Percentiles rank a stretch among this genome's conserved stretches.
Conservation (phyloP, 2,329 filamentous ascomycete genomes). For the Cladosporium sp. region DNA sequence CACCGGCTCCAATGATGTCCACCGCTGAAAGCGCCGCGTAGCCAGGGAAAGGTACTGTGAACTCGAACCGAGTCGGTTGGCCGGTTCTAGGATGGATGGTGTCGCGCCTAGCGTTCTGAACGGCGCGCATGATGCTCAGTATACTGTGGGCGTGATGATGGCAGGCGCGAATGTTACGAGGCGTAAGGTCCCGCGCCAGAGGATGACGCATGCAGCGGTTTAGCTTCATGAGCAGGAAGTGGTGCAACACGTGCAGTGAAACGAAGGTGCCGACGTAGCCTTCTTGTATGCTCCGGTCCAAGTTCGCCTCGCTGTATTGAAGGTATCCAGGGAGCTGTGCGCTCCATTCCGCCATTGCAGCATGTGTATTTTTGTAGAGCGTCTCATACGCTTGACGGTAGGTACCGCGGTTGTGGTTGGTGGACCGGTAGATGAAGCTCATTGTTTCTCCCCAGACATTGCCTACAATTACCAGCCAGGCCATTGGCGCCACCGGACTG, state of each 20-base stretch:
- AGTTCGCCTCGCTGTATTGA: slow-evolving; percentile 49
- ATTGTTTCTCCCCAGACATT: slow-evolving; percentile 62
- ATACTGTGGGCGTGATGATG: slow-evolving; percentile 49
- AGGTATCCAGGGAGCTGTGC: slow-evolving; percentile 51
- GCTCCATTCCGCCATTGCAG: slow-evolving; percentile 54
- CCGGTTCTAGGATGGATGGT: slow-evolving; percentile 13
- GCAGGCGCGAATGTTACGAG: slow-evolving; percentile 44
- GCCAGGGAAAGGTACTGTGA: slow-evolving; percentile 49
- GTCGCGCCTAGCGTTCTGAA: slow-evolving; percentile 19
- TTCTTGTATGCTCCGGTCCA: slow-evolving; percentile 49
- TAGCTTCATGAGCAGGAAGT: slow-evolving; percentile 57
- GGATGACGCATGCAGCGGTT: slow-evolving; percentile 53
- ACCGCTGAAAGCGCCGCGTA: slow-evolving; percentile 57
- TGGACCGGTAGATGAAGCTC: slow-evolving; percentile 51
- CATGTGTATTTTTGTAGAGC: slow-evolving; percentile 48
- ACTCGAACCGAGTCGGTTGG: slow-evolving; percentile 26
- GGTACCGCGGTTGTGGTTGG: slow-evolving; percentile 38
- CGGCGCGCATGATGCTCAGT: slow-evolving; percentile 34
- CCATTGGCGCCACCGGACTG: slow-evolving; percentile 46
- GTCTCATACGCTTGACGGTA: slow-evolving; percentile 43
- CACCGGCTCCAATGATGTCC: slow-evolving; percentile 60
- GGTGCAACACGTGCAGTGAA: slow-evolving; percentile 61
- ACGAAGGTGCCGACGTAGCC: slow-evolving; percentile 55
- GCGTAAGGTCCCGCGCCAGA: slow-evolving; percentile 37
- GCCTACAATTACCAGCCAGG: slow-evolving; percentile 56